Evolutionary conservation across 2,329 filamentous ascomycete species (phyloP), one percentile per base, ranked within the genome.

Genomic region (Bimuria novae-zelandiae): DNA sequence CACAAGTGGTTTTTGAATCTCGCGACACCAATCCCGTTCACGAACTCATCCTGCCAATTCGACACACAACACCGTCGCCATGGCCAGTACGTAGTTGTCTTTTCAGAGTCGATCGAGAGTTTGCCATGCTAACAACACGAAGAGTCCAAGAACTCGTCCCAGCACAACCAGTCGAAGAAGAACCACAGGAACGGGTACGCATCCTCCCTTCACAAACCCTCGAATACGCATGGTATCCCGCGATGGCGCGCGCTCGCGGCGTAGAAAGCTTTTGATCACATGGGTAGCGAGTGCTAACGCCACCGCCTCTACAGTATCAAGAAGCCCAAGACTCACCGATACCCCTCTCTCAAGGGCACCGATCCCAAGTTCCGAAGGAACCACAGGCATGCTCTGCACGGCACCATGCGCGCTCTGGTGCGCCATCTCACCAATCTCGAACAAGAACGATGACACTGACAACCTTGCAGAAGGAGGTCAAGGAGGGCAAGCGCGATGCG

Each of bases 101-200:
- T 36, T 25, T 16, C 27, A 23, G 23, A 41, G 17, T 33, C 39
- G 46, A 50, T 62, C 68, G 60, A 65, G 39, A 42, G 35, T 16
- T 4, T 36, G 49, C 55, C 54, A 29, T 33, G 16, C 33, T 47
- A 30, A 47, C 32, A 47, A 7, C 8, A 29, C 10, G n/a, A 78
- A 97, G 92, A 97, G 87, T 97, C 94, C 75, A 97, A 97, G 92
- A 97, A 97, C 89, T 95, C 91, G 83, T 97, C 93, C 76, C 93
- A 97, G 86, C 92, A 97, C 84, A 97, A 97, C 84, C 89, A 94
- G 88, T 87, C 86, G 80, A 89, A 89, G 85, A 99, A 99, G 90
- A 92, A 92, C 83, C 94, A 99, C 89, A 88, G 89, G 79, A 99
- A 99, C 86, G 94, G 94, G 93, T 97, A 89, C 74, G 88, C 83